Base-by-base conservation (phyloP, 805 yeast genomes). In the Zygosaccharomyces bailii region DNA sequence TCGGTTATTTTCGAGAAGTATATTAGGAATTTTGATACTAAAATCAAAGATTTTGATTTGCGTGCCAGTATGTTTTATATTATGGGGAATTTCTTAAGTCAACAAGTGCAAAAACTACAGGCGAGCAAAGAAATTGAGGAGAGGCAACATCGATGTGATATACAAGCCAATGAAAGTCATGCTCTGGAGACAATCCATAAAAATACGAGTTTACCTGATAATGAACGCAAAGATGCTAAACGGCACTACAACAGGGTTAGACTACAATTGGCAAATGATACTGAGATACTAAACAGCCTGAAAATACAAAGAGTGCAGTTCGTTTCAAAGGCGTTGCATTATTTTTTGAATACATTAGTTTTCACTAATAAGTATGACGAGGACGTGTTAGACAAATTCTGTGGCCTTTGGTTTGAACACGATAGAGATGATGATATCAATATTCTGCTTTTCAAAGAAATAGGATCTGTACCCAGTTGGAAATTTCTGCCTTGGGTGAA, bases 321-420 rank as follows among this genome's bases (percentile, higher is more conserved):
- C 54, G 68, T 79, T 5, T 63, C 64, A 18, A 73, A 76, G 25
- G 78, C 95, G 0, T 67, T 82, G 11, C 73, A 71, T 17, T 82
- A 76, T 51, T 86, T 82, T 55, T 55, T 88, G 42, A 71, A 68
- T 33, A 69, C 84, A 11, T 63, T 85, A n/a, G 59, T 71, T 1
- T 61, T 68, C 14, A 61, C 71, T 34, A 76, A 73, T 37, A 55
- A 55, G 2, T 69, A 60, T 47, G 75, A 73, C 42, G 79, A 76
- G 39, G 78, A 76, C 46, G 83, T 78, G 40, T 67, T 84, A 21
- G 95, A 87, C 57, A 76, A 86, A 44, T 83, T 90, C 49, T 83
- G 90, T 61, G 84, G 90, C 0, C 61, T 91, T 8, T 91, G 97
- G 95, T 70, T 91, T 31, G 85, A 82, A 48, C 74, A 79, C 52